A percentile compares a stretch with the other conserved stretches of the same genome.
Evolutionary conservation across 73 alveolate genomes (phyloP).

Genomic region (Paramecium caudatum): DNA sequence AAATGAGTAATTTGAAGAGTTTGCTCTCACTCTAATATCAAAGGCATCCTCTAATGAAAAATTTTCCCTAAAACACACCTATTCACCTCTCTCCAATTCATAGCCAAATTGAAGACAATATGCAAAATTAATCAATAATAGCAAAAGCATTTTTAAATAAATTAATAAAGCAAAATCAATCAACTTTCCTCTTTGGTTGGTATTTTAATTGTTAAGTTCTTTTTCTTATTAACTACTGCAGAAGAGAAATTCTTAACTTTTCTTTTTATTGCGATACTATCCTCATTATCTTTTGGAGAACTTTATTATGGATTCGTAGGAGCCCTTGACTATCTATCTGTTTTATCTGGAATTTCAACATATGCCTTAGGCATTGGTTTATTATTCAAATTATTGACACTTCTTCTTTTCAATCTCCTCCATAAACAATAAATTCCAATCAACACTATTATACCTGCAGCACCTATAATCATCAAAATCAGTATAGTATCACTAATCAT

Average conservation of each 20-base stretch:
- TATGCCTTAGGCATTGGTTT: conserved; percentile 48
- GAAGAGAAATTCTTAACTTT: conserved; percentile 63
- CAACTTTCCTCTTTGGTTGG: conserved; percentile 40
- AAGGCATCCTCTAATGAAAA: background rate
- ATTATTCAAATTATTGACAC: background rate
- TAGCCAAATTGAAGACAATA: background rate
- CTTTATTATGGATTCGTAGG: conserved; percentile 61
- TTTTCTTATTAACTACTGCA: conserved; percentile 39
- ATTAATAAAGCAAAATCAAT: background rate
- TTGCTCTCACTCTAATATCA: background rate
- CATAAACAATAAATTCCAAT: conserved; percentile 17
- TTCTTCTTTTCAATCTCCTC: background rate
- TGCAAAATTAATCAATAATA: background rate
- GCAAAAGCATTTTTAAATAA: background rate
- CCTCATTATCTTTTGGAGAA: conserved; percentile 57
- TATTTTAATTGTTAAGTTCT: conserved; percentile 61
- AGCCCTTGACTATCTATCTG: conserved; percentile 50
- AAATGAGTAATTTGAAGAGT: background rate
- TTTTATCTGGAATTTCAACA: conserved; percentile 69
- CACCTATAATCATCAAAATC: conserved; percentile 1
- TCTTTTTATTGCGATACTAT: conserved; percentile 65
- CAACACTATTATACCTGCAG: background rate
- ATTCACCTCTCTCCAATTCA: background rate
- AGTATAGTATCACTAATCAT: conserved; percentile 41
- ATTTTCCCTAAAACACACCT: conserved; percentile 2